Percentiles rank a stretch among this genome's conserved stretches.
phyloP scores from a whole-genome alignment of 108 stramenopile species.

The Bacterosira constricta region DNA sequence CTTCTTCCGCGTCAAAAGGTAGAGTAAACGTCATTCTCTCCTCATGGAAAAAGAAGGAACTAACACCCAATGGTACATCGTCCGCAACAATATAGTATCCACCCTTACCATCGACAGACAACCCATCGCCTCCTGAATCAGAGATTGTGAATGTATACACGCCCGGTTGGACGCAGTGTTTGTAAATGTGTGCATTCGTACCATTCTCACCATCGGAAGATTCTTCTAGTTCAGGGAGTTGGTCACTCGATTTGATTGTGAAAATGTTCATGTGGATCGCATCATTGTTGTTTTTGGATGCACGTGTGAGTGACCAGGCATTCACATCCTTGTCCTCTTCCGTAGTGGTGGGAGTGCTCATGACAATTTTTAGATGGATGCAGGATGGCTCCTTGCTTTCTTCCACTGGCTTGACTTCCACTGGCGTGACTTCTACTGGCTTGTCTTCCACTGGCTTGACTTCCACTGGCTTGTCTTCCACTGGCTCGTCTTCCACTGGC shows the following conservation, averaged over 20 bases:
- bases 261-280: too few relatives aligned
- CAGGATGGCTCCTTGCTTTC: neutral
- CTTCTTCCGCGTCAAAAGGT: conserved; percentile 27
- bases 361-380: conserved; percentile 25
- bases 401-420: too few relatives aligned
- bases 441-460: neutral
- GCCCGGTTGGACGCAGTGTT: conserved; percentile 40
- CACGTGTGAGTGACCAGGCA: conserved; percentile 16
- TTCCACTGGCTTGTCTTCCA: too few relatives aligned
- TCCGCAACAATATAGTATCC: conserved; percentile 43
- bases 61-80: conserved; percentile 37
- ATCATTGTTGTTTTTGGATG: neutral
- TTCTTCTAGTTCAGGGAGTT: conserved; percentile 2
- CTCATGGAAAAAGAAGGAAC: conserved; percentile 44
- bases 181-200: conserved; percentile 2
- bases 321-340: conserved; percentile 2
- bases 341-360: conserved; percentile 5
- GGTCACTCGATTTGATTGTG: neutral
- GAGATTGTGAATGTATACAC: conserved; percentile 32
- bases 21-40: conserved; percentile 44
- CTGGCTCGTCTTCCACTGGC: too few relatives aligned
- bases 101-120: conserved; percentile 26
- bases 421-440: neutral
- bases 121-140: conserved; percentile 34
- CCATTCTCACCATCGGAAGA: too few relatives aligned